These are phyloP conservation scores for Parasarocladium wereldwijsianum DNA, from an alignment of 2,329 filamentous ascomycete genomes.

Conservation along the genomic window DNA sequence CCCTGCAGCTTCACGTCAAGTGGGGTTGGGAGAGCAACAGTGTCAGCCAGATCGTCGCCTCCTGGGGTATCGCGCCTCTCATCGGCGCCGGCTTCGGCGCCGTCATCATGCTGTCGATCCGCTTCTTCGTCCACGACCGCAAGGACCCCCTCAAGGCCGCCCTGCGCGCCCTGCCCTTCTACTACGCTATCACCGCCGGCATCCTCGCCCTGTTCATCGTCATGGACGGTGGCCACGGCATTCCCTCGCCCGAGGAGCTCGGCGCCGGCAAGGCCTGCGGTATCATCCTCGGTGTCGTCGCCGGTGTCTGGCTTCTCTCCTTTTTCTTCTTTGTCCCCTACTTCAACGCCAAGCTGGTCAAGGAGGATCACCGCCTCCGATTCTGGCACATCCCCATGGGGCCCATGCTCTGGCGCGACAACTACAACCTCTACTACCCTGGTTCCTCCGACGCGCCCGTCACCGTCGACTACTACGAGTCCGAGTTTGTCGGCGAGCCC, in stretches of 20 bases:
- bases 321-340: constrained; percentile 21
- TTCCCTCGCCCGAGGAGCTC: constrained; percentile 15
- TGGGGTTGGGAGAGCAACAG: constrained; percentile 9
- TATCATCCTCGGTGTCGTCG: constrained; percentile 15
- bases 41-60: constrained; percentile 11
- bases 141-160: constrained; percentile 8
- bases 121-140: constrained; percentile 22
- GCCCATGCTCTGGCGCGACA: constrained; percentile 16
- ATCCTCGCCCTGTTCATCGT: constrained; percentile 11
- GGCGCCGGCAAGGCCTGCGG: constrained; percentile 16
- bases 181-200: constrained; percentile 11
- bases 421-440: constrained; percentile 11
- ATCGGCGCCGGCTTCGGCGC: constrained; percentile 9
- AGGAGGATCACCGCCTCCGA: constrained; percentile 16
- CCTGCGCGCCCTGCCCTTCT: constrained; percentile 10
- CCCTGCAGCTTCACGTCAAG: constrained; percentile 14
- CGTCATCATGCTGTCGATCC: constrained; percentile 12
- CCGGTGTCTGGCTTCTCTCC: constrained; percentile 14
- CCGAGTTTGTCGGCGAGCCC: constrained; percentile 1
- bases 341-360: constrained; percentile 18
- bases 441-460: constrained; percentile 12
- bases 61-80: constrained; percentile 9
- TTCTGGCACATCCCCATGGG: constrained; percentile 20
- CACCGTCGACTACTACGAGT: constrained; percentile 12
- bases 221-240: constrained; percentile 7